These are phyloP conservation scores for Wallacemonas collosoma DNA, from an alignment of 208 protist species.

Conservation along the genomic window DNA sequence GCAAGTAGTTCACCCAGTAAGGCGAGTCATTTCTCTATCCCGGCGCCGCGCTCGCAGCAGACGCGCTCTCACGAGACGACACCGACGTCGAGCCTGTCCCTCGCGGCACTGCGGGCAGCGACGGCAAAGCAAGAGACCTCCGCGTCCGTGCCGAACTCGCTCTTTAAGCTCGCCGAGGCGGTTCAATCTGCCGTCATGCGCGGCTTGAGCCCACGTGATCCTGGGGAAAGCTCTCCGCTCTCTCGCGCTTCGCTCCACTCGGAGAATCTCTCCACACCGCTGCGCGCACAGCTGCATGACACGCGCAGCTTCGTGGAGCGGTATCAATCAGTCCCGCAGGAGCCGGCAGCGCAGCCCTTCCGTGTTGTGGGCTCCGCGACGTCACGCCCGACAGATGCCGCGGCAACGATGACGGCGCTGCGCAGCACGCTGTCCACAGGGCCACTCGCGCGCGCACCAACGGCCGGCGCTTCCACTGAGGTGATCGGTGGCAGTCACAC, in stretches of 20 bases:
- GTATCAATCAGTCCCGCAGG: neutral
- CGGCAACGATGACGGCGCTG: neutral
- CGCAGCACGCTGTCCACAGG: neutral
- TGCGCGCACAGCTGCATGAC: conserved; percentile 19
- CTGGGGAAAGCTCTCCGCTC: conserved; percentile 4
- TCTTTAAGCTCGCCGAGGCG: conserved; percentile 4
- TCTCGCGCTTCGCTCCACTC: conserved; percentile 11
- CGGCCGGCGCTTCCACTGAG: neutral
- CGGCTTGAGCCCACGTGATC: neutral
- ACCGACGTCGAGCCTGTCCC: neutral
- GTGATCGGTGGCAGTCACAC: too few relatives aligned
- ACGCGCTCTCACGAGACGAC: neutral
- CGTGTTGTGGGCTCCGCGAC: neutral
- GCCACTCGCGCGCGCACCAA: neutral
- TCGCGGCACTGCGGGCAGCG: conserved; percentile 1
- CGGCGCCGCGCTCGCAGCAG: conserved; percentile 12
- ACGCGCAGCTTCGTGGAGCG: conserved; percentile 16
- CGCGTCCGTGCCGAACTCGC: neutral
- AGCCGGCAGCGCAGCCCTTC: conserved; percentile 4
- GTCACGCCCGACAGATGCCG: neutral
- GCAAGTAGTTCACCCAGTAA: neutral
- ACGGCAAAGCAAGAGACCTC: neutral
- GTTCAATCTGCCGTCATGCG: neutral
- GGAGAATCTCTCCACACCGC: conserved; percentile 11
- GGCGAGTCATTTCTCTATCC: neutral